Percentiles rank a stretch among this genome's conserved stretches.
Evolutionary conservation across 2,329 filamentous ascomycete genomes (phyloP).

Genomic region (Colletotrichum simmondsii): DNA sequence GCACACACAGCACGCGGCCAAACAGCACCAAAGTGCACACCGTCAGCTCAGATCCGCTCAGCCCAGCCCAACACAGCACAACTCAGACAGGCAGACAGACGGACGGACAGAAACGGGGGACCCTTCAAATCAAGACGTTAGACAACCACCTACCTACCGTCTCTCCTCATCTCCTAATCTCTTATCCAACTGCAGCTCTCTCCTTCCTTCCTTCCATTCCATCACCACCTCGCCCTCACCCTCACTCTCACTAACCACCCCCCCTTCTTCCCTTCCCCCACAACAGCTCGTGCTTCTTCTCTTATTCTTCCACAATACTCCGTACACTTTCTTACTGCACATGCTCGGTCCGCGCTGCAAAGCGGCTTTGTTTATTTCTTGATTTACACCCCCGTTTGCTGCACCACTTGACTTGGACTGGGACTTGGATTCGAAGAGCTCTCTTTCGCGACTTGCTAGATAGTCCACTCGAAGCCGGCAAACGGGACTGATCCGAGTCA

Average conservation of each 20-base stretch:
- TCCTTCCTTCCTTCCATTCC: conserved; percentile 4
- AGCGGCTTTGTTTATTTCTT: conserved; percentile 35
- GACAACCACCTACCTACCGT: background rate
- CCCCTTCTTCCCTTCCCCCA: background rate
- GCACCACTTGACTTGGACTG: background rate
- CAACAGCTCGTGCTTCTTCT: conserved; percentile 16
- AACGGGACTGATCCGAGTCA: conserved; percentile 17
- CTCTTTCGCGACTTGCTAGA: conserved; percentile 11
- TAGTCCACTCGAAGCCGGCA: background rate
- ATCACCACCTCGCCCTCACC: too few relatives aligned
- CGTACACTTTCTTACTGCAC: background rate
- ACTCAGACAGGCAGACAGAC: too few relatives aligned
- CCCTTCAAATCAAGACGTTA: conserved; percentile 25
- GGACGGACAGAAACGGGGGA: conserved; percentile 2
- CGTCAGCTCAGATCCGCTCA: too few relatives aligned
- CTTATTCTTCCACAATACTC: background rate
- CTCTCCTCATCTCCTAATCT: conserved; percentile 21
- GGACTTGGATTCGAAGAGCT: background rate
- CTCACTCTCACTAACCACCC: conserved; percentile 17
- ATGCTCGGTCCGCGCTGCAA: conserved; percentile 32
- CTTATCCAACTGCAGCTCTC: conserved; percentile 31
- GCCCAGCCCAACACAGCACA: too few relatives aligned
- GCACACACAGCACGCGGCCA: background rate
- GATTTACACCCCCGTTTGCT: conserved; percentile 11
- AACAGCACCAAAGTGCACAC: too few relatives aligned